Percentiles rank a stretch among this genome's conserved stretches.
phyloP scores from a whole-genome alignment of 2,329 filamentous ascomycete genomes.

The Stagonosporopsis vannaccii region DNA sequence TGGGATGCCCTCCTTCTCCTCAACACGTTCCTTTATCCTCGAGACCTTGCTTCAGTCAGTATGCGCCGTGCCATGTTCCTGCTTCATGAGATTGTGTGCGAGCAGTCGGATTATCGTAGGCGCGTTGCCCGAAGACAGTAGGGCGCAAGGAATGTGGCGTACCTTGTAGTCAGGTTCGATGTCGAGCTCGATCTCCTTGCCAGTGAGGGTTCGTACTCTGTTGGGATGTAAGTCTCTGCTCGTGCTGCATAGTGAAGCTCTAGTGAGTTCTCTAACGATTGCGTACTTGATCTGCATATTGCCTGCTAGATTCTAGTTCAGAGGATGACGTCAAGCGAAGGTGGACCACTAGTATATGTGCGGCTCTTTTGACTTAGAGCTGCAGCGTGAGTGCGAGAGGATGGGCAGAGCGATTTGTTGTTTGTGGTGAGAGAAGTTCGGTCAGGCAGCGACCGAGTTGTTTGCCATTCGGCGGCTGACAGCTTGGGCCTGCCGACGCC shows the following conservation, averaged over 20 bases:
- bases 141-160: slow-evolving; percentile 27
- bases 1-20: slow-evolving; percentile 98
- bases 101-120: not conserved
- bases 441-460: slow-evolving; percentile 18
- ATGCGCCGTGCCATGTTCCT: not conserved
- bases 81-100: not conserved
- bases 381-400: not conserved
- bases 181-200: slow-evolving; percentile 98
- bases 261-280: not conserved
- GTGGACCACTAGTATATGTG: not conserved
- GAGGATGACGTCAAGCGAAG: not conserved
- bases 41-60: slow-evolving; percentile 68
- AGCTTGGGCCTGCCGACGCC: slow-evolving; percentile 24
- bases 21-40: slow-evolving; percentile 97
- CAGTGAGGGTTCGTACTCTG: slow-evolving; percentile 96
- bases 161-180: slow-evolving; percentile 96
- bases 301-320: slow-evolving; percentile 13
- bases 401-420: not conserved
- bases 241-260: not conserved
- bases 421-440: slow-evolving; percentile 19
- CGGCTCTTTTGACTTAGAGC: not conserved
- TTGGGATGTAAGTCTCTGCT: slow-evolving; percentile 16
- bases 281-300: slow-evolving; percentile 50
- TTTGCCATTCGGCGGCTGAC: slow-evolving; percentile 16
- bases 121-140: not conserved